Evolutionary conservation across 202 grass and related monocot genomes (phyloP).

Genomic region (Panicum hallii): DNA sequence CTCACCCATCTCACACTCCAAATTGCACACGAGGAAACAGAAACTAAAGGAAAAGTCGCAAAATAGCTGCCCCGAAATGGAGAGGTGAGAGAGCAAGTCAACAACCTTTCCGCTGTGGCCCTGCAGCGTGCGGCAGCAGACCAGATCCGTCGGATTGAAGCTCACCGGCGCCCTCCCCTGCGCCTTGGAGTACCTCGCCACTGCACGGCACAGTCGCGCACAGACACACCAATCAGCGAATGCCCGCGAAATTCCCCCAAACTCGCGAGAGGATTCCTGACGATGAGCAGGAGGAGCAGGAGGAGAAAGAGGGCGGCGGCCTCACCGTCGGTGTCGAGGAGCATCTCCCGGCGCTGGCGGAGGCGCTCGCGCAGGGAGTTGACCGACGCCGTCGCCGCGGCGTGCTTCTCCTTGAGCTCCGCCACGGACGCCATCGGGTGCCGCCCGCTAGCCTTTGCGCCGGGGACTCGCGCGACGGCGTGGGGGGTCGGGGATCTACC

Average conservation of each 20-base stretch:
- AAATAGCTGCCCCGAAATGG: conserved; percentile 1
- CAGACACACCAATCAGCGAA: conserved; percentile 38
- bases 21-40: neutral
- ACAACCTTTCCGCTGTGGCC: conserved; percentile 96
- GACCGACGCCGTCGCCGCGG: conserved; percentile 65
- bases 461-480: neutral
- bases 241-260: neutral
- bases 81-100: conserved; percentile 34
- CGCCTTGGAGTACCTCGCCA: conserved; percentile 76
- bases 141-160: conserved; percentile 93
- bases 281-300: neutral
- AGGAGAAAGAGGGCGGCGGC: neutral
- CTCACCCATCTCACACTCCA: neutral
- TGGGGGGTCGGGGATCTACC: conserved; percentile 17
- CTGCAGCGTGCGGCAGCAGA: conserved; percentile 95
- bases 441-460: conserved; percentile 21
- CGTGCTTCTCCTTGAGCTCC: conserved; percentile 93
- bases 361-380: conserved; percentile 80
- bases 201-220: conserved; percentile 35
- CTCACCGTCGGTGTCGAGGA: conserved; percentile 97
- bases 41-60: neutral
- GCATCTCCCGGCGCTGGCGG: conserved; percentile 67
- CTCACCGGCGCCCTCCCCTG: conserved; percentile 76
- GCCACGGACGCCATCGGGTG: conserved; percentile 77
- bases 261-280: neutral